Base-by-base conservation (phyloP, 2,329 filamentous ascomycete genomes). In the Pyrenochaeta sp. region DNA sequence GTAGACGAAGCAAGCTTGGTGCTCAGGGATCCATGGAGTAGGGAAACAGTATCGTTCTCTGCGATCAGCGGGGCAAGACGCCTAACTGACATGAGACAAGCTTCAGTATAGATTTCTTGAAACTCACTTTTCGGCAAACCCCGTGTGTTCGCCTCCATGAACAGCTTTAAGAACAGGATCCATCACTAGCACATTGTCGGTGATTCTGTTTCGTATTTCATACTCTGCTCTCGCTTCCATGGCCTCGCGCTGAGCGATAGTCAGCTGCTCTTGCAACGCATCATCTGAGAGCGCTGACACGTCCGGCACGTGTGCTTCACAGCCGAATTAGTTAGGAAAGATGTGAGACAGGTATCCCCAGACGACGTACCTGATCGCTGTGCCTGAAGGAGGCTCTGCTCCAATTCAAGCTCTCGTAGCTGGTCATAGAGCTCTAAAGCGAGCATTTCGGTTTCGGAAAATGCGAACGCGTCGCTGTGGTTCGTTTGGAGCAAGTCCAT, bases 121-220 rank as follows among this genome's bases (percentile, higher is more conserved):
- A 46, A 60, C 73, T 47, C 81, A 91, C 90, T 86, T 85, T 76
- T 95, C 90, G 46, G 87, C 80, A 39, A 85, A 84, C 2, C 86
- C 85, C 15, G 86, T 83, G 54, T 85, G 82, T 11, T 83, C 84
- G 37, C 87, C 87, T 54, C 84, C 79, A 72, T 96, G 90, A 33
- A 94, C 86, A 6, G 91, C 89, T 67, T 90, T 91, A 51, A 96
- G 79, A 35, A 90, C 87, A 7, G 92, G 91, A 65, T 91, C 89
- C 51, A 87, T 87, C 63, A 86, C 85, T 61, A 95, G 76, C 47
- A 91, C 86, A 41, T 83, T 86, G 56, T 90, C 86, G 18, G 88
- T 81, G 18, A 90, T 87, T 56, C 86, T 86, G 71, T 88, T 88
- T 58, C 86, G 86, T 50, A 94, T 80, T 35, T 86, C 82, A 74